Evolutionary conservation across 805 yeast species (phyloP), one percentile per base, ranked within the genome.

Genomic region (Priceomyces carsonii): DNA sequence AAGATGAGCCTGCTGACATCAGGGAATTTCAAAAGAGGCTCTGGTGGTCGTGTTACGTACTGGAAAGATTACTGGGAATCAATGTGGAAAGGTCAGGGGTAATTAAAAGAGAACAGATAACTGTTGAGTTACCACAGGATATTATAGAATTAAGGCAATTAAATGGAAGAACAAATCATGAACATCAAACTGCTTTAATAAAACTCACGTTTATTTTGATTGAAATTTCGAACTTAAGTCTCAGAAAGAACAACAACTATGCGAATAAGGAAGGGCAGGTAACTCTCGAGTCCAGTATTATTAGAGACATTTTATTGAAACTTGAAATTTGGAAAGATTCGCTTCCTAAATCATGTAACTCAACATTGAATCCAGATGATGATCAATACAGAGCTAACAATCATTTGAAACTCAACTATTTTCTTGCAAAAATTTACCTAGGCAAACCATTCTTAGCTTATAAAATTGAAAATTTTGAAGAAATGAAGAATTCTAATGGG

Each of bases 371-470:
- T n/a, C 29, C 36, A 4, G 18, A 17, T 8, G 19, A 37, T 4
- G 32, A 32, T 4, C 21, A 35, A 8, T 45, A 30, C 16, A 21
- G 50, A 17, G 47, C 33, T n/a, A 35, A 38, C 23, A 35, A 33
- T 10, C 50, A 45, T 37, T 35, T 45, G 18, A 41, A 37, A 13
- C 29, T 45, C n/a, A 32, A 34, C 14, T 45, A 40, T 29, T 43
- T 39, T 29, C 22, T 45, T 18, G 50, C 43, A 10, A 45, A 43
- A 22, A 45, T 45, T 8, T 45, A 45, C 29, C 35, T 45, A 26
- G 50, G 50, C 6, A 45, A 45, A 18, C 50, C 50, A 12, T 43
- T 45, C 31, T 33, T 45, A 12, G 27, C 43, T 15, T 45, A 40
- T 26, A 38, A 45, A 22, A 40, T 45, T 19, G 50, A 45, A 18